These are phyloP conservation scores for Draba incana DNA, from an alignment of 345 rosid species.

Conservation along the genomic window DNA sequence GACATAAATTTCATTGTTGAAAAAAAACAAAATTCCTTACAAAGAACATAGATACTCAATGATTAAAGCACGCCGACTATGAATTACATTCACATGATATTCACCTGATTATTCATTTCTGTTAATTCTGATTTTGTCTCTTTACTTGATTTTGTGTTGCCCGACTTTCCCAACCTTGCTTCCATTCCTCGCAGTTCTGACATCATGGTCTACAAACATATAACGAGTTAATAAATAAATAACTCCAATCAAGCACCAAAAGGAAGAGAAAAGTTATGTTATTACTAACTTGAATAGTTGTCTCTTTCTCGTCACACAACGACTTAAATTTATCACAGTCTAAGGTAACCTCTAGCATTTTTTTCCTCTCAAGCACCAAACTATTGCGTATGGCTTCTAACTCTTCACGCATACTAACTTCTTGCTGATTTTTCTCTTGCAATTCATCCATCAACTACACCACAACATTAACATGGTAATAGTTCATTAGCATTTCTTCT, in stretches of 20 bases:
- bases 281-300: constrained; percentile 67
- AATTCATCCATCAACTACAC: constrained; percentile 71
- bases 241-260: constrained; percentile 23
- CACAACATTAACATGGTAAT: constrained; percentile 18
- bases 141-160: constrained; percentile 48
- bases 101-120: constrained; percentile 65
- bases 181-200: constrained; percentile 67
- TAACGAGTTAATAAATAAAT: constrained; percentile 16
- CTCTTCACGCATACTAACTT: constrained; percentile 67
- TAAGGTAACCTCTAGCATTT: constrained; percentile 48
- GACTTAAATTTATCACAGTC: constrained; percentile 65
- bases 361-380: constrained; percentile 69
- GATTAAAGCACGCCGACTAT: constrained; percentile 2
- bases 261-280: constrained; percentile 5
- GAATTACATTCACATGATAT: constrained; percentile 13
- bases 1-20: constrained; percentile 31
- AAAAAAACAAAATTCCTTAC: background rate
- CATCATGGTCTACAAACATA: constrained; percentile 55
- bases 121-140: constrained; percentile 48
- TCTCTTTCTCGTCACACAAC: constrained; percentile 66
- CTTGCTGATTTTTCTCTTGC: constrained; percentile 66
- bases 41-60: background rate
- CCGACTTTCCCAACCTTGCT: constrained; percentile 53
- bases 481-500: constrained; percentile 24
- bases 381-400: constrained; percentile 59